Percentiles rank a stretch among this genome's conserved stretches.
Conservation (phyloP, 179 eudicot species). For the Spergularia azorica region DNA sequence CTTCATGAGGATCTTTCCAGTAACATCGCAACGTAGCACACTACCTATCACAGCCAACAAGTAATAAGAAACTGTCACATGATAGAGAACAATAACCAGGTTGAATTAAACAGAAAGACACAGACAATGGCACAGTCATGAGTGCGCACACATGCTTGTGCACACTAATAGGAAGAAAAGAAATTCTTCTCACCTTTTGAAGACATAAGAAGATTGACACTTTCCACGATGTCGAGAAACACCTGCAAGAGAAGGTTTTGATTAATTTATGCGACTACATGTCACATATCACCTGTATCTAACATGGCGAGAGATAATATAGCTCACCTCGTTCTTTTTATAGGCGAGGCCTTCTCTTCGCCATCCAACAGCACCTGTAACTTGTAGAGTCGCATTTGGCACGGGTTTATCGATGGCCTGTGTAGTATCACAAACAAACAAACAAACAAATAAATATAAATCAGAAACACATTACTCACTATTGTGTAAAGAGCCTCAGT, state of each 20-base stretch:
- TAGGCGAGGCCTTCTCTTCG: constrained; percentile 93
- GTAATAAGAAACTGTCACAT: neutral
- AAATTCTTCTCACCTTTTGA: constrained; percentile 69
- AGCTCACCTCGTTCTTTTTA: constrained; percentile 89
- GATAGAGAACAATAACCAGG: neutral
- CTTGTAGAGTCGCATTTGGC: constrained; percentile 98
- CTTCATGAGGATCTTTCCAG: constrained; percentile 98
- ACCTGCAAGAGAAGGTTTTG: constrained; percentile 50
- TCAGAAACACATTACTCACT: neutral
- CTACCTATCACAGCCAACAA: constrained; percentile 50
- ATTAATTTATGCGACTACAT: constrained; percentile 16
- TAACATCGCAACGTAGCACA: constrained; percentile 95
- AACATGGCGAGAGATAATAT: constrained; percentile 9
- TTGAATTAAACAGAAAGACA: neutral
- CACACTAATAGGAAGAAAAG: neutral
- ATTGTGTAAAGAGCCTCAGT: no score
- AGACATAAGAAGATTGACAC: constrained; percentile 99
- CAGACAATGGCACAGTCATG: neutral
- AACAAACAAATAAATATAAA: neutral
- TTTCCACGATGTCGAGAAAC: constrained; percentile 93
- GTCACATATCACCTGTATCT: neutral
- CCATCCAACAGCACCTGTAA: constrained; percentile 99
- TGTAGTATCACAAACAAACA: constrained; percentile 17
- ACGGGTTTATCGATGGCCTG: constrained; percentile 93
- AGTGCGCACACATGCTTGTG: neutral